Conservation (phyloP, 768 basidiomycete genomes). For the Trametes cubensis region DNA sequence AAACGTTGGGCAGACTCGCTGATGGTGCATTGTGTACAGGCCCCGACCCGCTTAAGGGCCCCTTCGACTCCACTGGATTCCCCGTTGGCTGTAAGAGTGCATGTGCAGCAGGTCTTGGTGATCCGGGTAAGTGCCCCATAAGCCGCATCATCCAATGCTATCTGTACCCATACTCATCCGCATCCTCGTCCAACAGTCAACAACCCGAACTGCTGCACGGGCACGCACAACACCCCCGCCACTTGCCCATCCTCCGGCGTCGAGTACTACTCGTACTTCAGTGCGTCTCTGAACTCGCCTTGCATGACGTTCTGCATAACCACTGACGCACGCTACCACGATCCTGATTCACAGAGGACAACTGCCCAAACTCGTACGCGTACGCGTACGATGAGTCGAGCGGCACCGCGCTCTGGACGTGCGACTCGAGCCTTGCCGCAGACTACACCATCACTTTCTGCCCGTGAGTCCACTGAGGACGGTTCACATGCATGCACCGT, state of each 20-base stretch:
- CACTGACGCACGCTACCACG: not conserved
- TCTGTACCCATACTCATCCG: slow-evolving; percentile 14
- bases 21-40: slow-evolving; percentile 24
- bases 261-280: slow-evolving; percentile 49
- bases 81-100: slow-evolving; percentile 48
- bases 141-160: not conserved
- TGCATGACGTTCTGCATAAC: too few relatives aligned
- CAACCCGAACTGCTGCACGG: slow-evolving; percentile 69
- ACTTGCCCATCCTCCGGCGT: slow-evolving; percentile 60
- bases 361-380: slow-evolving; percentile 50
- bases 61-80: slow-evolving; percentile 38
- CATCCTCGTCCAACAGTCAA: slow-evolving; percentile 38
- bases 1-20: not conserved
- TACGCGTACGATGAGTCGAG: slow-evolving; percentile 56
- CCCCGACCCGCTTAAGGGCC: slow-evolving; percentile 37
- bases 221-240: slow-evolving; percentile 49
- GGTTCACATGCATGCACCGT: slow-evolving; percentile 27
- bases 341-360: slow-evolving; percentile 36
- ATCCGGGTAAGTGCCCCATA: slow-evolving; percentile 32
- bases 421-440: slow-evolving; percentile 38
- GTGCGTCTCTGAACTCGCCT: slow-evolving; percentile 31
- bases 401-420: slow-evolving; percentile 51
- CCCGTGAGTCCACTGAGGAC: slow-evolving; percentile 32
- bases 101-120: slow-evolving; percentile 44
- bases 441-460: slow-evolving; percentile 53